Conservation (phyloP, 148 eudicot genomes). For the Nepenthes mirabilis region DNA sequence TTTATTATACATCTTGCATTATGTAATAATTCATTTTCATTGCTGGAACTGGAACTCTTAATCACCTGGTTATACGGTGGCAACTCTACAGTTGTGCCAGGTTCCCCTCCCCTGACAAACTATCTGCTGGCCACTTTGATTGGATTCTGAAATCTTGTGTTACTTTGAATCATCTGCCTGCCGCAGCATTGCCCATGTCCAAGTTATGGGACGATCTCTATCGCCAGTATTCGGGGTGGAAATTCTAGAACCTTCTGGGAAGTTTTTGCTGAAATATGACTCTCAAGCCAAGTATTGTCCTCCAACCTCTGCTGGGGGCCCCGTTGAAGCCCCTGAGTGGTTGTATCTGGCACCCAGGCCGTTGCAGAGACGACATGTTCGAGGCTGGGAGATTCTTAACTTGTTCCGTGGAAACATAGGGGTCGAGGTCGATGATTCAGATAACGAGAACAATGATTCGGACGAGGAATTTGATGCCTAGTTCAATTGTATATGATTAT, state of each 20-base stretch:
- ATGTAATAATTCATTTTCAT: too few species aligned
- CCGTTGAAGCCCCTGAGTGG: conserved; percentile 6
- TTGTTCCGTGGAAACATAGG: conserved; percentile 33
- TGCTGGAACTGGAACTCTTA: background rate
- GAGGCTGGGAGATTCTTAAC: conserved; percentile 40
- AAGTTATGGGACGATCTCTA: conserved; percentile 45
- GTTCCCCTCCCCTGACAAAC: too few species aligned
- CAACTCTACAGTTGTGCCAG: too few species aligned
- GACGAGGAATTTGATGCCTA: conserved; percentile 21
- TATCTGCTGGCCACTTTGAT: background rate
- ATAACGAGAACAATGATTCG: conserved; percentile 22
- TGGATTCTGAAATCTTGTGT: conserved; percentile 3
- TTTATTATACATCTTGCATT: too few species aligned
- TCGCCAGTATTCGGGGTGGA: conserved; percentile 48
- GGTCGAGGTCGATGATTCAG: conserved; percentile 30
- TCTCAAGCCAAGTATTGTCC: conserved; percentile 22
- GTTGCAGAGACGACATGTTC: conserved; percentile 23
- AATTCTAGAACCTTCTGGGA: conserved; percentile 25
- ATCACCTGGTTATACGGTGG: too few species aligned
- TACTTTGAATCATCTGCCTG: background rate
- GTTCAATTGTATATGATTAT: background rate
- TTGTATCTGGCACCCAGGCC: conserved; percentile 10
- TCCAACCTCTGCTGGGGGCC: conserved; percentile 5
- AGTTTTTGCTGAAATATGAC: conserved; percentile 25
- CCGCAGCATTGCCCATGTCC: conserved; percentile 55